These are phyloP conservation scores for Neurospora sp. DNA, from an alignment of 495 filamentous ascomycete genomes.

Conservation along the genomic window DNA sequence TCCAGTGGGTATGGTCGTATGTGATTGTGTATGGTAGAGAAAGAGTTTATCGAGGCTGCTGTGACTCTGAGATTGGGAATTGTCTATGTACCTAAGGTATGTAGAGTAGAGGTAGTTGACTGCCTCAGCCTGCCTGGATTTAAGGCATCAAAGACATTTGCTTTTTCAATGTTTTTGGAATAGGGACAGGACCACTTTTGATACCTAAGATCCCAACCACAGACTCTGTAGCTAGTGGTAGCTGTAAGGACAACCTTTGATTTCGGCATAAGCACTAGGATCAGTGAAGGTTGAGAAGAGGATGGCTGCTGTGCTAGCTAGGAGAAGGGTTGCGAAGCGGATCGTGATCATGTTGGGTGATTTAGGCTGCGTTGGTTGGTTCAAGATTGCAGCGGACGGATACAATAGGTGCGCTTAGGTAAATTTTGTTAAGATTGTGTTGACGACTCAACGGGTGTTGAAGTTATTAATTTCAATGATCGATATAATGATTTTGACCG, in stretches of 20 bases:
- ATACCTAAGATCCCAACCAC: neutral
- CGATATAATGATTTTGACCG: neutral
- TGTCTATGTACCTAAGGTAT: too few relatives aligned
- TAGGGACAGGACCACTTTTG: neutral
- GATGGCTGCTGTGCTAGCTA: neutral
- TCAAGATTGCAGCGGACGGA: neutral
- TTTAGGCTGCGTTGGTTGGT: neutral
- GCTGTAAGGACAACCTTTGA: neutral
- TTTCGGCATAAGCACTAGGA: neutral
- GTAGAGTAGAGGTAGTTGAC: too few relatives aligned
- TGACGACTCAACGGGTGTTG: too few relatives aligned
- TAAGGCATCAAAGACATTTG: too few relatives aligned
- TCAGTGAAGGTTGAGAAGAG: neutral
- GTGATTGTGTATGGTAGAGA: neutral
- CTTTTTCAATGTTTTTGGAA: too few relatives aligned
- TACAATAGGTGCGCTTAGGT: too few relatives aligned
- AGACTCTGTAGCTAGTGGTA: neutral
- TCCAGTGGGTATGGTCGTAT: slow-evolving; percentile 10
- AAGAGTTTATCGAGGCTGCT: too few relatives aligned
- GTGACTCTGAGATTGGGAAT: too few relatives aligned
- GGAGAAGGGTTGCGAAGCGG: neutral
- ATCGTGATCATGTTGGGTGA: neutral
- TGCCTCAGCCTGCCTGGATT: too few relatives aligned
- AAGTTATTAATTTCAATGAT: neutral
- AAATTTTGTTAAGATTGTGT: too few relatives aligned